Conservation (phyloP, 1,284 basidiomycete genomes). For the Rhizoctonia solani region DNA sequence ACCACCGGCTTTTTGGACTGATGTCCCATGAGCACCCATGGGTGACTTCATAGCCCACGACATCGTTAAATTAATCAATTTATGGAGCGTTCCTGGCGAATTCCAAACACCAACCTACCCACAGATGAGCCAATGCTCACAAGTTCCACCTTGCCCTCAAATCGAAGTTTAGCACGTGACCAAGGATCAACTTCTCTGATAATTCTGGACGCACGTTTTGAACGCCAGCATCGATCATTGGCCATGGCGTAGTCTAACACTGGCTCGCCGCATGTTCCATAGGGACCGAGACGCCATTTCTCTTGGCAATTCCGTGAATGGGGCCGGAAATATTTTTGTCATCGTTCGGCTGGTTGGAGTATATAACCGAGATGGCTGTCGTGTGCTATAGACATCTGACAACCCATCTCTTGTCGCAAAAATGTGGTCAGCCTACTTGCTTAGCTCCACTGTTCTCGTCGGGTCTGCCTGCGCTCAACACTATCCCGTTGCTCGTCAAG, state of each 20-base stretch:
- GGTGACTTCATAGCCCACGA: too few relatives aligned
- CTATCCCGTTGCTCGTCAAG: slow-evolving; percentile 21
- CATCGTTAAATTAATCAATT: too few relatives aligned
- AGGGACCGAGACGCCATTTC: neutral
- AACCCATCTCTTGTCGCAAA: neutral
- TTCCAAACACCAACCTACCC: too few relatives aligned
- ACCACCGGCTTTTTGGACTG: too few relatives aligned
- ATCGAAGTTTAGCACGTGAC: too few relatives aligned
- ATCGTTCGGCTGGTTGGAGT: neutral
- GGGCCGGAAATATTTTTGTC: neutral
- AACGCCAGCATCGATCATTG: neutral
- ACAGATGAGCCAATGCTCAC: too few relatives aligned
- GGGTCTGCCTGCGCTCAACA: slow-evolving; percentile 25
- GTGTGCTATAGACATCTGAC: neutral
- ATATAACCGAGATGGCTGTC: neutral
- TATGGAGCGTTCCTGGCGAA: too few relatives aligned
- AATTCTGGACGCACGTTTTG: slow-evolving; percentile 16
- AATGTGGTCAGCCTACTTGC: slow-evolving; percentile 26
- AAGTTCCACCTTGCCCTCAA: too few relatives aligned
- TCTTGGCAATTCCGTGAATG: slow-evolving; percentile 17
- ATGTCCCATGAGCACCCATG: too few relatives aligned
- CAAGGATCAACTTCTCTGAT: neutral
- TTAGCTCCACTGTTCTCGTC: neutral
- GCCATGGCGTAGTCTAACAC: neutral
- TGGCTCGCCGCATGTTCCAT: neutral